phyloP scores from a whole-genome alignment of 2,329 filamentous ascomycete genomes.

The Rhinocladiella similis region DNA sequence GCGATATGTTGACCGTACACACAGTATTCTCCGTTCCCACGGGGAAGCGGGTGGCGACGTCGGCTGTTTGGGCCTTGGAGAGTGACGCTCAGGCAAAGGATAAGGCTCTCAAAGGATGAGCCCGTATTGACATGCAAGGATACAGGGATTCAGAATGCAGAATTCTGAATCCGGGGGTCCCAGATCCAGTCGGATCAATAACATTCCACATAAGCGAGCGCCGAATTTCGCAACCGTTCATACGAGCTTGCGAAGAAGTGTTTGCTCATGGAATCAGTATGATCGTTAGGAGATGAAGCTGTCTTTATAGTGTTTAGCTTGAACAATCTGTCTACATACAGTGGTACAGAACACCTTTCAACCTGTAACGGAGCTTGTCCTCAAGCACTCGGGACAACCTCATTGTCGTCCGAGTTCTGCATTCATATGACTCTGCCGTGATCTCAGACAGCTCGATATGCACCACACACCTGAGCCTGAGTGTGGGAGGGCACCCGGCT shows the following conservation, averaged over 20 bases:
- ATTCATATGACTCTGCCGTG: constrained; percentile 4
- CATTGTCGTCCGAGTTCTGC: neutral
- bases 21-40: neutral
- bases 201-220: neutral
- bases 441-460: neutral
- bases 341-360: constrained; percentile 14
- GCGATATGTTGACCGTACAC: neutral
- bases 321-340: neutral
- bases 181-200: neutral
- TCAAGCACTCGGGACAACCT: neutral
- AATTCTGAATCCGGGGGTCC: neutral
- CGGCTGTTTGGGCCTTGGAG: neutral
- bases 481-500: neutral
- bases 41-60: constrained; percentile 1
- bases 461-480: constrained; percentile 1
- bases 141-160: neutral
- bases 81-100: neutral
- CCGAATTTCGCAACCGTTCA: neutral
- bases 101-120: neutral
- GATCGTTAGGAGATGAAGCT: neutral
- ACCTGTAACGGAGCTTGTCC: constrained; percentile 5
- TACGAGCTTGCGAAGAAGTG: neutral
- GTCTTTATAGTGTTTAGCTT: constrained; percentile 15
- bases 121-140: neutral
- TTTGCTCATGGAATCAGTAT: neutral